These are phyloP conservation scores for Phytophthora fragariae DNA, from an alignment of 352 stramenopile species.

Conservation along the genomic window DNA sequence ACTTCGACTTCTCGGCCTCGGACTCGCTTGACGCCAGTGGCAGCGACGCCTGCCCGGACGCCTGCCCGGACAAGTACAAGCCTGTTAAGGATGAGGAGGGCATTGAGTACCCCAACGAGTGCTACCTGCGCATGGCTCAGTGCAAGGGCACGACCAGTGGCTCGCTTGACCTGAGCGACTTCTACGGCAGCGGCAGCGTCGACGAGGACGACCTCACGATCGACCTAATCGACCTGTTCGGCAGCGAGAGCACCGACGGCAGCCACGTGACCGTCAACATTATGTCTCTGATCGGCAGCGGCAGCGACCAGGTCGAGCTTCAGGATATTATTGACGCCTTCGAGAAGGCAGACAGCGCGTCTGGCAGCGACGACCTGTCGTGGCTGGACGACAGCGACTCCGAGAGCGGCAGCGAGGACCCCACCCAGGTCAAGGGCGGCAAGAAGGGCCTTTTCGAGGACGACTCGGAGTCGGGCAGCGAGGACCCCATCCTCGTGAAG, in stretches of 20 bases:
- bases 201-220: conserved; percentile 33
- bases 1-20: conserved; percentile 19
- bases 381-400: conserved; percentile 18
- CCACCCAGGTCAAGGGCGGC: conserved; percentile 11
- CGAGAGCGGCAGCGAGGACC: conserved; percentile 15
- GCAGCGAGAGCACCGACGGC: conserved; percentile 21
- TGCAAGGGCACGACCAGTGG: conserved; percentile 27
- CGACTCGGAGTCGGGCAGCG: conserved; percentile 16
- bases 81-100: conserved; percentile 36
- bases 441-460: background rate
- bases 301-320: conserved; percentile 32
- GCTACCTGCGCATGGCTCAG: conserved; percentile 32
- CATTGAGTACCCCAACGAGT: conserved; percentile 40
- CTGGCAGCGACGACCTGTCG: conserved; percentile 27
- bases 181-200: conserved; percentile 15
- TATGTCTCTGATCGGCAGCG: conserved; percentile 32
- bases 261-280: conserved; percentile 30
- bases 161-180: conserved; percentile 10
- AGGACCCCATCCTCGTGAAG: conserved; percentile 3
- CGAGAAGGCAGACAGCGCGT: conserved; percentile 9
- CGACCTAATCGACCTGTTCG: conserved; percentile 33
- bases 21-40: conserved; percentile 22
- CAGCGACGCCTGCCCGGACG: conserved; percentile 25
- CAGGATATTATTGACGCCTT: conserved; percentile 35
- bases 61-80: conserved; percentile 39